Evolutionary conservation across 176 grass and related monocot genomes (phyloP), one percentile per base, ranked within the genome.

Genomic region (Echinochloa phyllopogon): DNA sequence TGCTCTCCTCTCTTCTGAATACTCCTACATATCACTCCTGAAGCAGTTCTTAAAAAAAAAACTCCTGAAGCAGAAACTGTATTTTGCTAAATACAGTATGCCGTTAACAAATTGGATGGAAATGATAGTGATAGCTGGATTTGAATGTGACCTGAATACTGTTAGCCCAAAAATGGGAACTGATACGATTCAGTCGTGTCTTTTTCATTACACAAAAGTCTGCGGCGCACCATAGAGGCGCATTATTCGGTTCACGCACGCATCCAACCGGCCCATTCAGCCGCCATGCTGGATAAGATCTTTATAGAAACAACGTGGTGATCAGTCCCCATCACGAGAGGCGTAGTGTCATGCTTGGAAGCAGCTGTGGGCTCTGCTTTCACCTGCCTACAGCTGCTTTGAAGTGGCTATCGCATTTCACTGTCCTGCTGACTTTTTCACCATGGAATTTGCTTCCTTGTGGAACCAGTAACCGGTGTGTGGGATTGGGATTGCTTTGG

Each of bases 251-350:
- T 65, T 48, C 51, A 67, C 45, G 25, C 63, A 23, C 40, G 2
- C 66, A 79, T 27, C 84, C 65, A 87, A 81, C 13, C 39, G 45
- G 25, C 58, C 16, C 58, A 65, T 87, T 44, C 27, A 45, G 59
- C 48, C 48, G 13, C 47, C 77, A 41, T 56, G 41, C 3, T 69
- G 59, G 39, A 57, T 82, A 67, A 50, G 65, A 37, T 81, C 40
- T 81, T 73, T 44, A 33, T 27, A 38, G 11, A 37, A 53, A 36
- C 67, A 7, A 52, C 21, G 67, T 55, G 52, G 68, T 87, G 69
- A 56, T 37, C 59, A 1, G 45, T 87, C 83, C 37, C 38, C 58
- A 74, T 87, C 77, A 87, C 24, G 57, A 65, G 57, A 81, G 47
- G 49, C 24, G n/a, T 5, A 57, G 36, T 65, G 77, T 65, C 77